Base-by-base conservation (phyloP, 225 moss, liverwort and hornwort genomes). In the Pleurozium schreberi region DNA sequence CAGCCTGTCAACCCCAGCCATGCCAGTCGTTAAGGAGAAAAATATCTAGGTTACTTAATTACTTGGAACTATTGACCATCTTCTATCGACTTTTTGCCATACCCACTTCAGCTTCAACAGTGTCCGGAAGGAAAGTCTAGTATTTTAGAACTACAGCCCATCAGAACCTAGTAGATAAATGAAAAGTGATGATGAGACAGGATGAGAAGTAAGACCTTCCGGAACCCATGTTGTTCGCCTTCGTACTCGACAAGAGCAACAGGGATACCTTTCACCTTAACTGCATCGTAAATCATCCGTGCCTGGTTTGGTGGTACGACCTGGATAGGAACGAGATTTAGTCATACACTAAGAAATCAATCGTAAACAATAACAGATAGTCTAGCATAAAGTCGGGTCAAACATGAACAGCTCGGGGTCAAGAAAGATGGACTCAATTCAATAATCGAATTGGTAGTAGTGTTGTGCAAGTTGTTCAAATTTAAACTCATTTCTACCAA, bases 161-260 rank as follows among this genome's bases (percentile, higher is more conserved):
- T 61, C 40, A 80, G n/a, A 80, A 60, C 17, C 64, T 36, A 28
- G 36, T 50, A 74, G 74, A 86, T 34, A 81, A 86, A 55, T 53
- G 58, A 88, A 71, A 78, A 60, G 55, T 60, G 61, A 90, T n/a
- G 82, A 75, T 58, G 14, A 80, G 61, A 70, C 12, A 82, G 53
- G 63, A 81, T 80, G 62, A 62, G 63, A 26, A 67, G n/a, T 33
- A 53, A 85, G 69, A 92, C 92, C 92, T 91, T 92, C 78, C 92
- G 90, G 86, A 98, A 98, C 57, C 97, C 98, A 92, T 98, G 98
- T 81, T 96, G 96, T 77, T 98, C 98, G 87, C 96, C 98, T 87
- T 98, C 96, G 81, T 98, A 98, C 92, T 98, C 98, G 18, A 98
- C 90, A 74, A 98, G 95, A 68, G 96, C 96, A 91, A 96, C 96